These are phyloP conservation scores for Passalora sequoiae DNA, from an alignment of 2,329 filamentous ascomycete genomes.

Conservation along the genomic window DNA sequence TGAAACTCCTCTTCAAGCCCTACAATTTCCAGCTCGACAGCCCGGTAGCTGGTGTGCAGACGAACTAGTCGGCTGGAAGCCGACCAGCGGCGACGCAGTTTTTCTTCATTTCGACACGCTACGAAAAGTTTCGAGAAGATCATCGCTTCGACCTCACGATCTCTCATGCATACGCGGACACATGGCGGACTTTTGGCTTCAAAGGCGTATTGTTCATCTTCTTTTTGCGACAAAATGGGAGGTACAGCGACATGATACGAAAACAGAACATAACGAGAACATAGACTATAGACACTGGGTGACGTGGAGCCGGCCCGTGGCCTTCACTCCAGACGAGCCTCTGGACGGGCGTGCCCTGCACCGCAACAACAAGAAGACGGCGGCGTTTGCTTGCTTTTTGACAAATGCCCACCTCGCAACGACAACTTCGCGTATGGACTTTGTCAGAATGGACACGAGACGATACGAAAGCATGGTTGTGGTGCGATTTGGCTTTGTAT, in stretches of 20 bases:
- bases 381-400: constrained; percentile 5
- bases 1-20: constrained; percentile 66
- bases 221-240: constrained; percentile 8
- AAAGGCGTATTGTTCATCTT: constrained; percentile 1
- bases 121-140: constrained; percentile 12
- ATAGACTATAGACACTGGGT: constrained; percentile 20
- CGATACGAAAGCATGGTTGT: constrained; percentile 11
- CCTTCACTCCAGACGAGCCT: constrained; percentile 5
- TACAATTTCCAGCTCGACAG: constrained; percentile 36
- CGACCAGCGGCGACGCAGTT: background rate
- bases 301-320: constrained; percentile 17
- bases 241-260: constrained; percentile 15
- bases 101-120: constrained; percentile 7
- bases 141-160: constrained; percentile 4
- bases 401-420: constrained; percentile 3
- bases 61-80: constrained; percentile 17
- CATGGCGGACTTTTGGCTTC: constrained; percentile 7
- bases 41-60: constrained; percentile 32
- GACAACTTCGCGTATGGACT: constrained; percentile 1
- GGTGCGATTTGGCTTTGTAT: constrained; percentile 3
- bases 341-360: constrained; percentile 15
- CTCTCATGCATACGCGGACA: constrained; percentile 6
- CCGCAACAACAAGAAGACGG: constrained; percentile 12
- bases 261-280: constrained; percentile 20
- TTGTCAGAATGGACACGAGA: constrained; percentile 8